phyloP scores from a whole-genome alignment of 176 grass and related monocot species.

The Poa pratensis region DNA sequence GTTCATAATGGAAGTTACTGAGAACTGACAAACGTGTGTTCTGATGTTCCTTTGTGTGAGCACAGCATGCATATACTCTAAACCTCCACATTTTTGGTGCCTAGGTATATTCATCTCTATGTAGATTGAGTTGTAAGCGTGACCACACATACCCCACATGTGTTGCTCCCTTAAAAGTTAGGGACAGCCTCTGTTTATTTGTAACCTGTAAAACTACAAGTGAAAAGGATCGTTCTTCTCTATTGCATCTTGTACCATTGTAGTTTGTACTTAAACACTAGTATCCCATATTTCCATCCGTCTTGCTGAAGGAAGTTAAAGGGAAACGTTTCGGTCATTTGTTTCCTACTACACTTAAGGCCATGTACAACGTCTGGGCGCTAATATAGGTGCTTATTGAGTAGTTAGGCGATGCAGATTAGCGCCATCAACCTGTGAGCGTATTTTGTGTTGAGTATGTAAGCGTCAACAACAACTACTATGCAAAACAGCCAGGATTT shows the following conservation, averaged over 20 bases:
- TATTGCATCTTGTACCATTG: slow-evolving; percentile 28
- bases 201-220: slow-evolving; percentile 35
- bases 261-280: background rate
- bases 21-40: background rate
- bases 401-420: too few relatives aligned
- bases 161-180: slow-evolving; percentile 49
- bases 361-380: too few relatives aligned
- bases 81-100: slow-evolving; percentile 43
- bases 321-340: background rate
- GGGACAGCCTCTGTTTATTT: slow-evolving; percentile 35
- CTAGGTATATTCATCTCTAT: slow-evolving; percentile 30
- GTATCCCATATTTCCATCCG: background rate
- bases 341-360: background rate
- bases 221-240: slow-evolving; percentile 8
- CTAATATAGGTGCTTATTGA: too few relatives aligned
- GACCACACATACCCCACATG: slow-evolving; percentile 36
- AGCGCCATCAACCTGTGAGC: too few relatives aligned
- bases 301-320: background rate
- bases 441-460: too few relatives aligned
- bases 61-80: slow-evolving; percentile 35
- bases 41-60: slow-evolving; percentile 23
- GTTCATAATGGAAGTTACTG: slow-evolving; percentile 28
- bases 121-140: slow-evolving; percentile 40
- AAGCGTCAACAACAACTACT: too few relatives aligned
- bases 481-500: too few relatives aligned